A percentile compares a stretch with the other conserved stretches of the same genome.
Conservation (phyloP, 2,329 filamentous ascomycete genomes). For the Pseudogymnoascus sp. region DNA sequence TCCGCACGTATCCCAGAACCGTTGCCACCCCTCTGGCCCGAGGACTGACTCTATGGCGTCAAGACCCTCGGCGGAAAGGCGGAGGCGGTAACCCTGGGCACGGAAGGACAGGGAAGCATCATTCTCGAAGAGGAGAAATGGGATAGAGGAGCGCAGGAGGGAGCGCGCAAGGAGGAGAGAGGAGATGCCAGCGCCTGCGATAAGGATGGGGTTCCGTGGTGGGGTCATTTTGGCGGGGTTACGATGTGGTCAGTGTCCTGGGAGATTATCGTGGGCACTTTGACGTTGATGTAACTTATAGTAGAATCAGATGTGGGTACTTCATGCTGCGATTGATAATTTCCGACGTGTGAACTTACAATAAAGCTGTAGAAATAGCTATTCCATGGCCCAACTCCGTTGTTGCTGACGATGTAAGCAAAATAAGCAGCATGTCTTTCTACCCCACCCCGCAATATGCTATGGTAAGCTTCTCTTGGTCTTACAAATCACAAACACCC, state of each 20-base stretch:
- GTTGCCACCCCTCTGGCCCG: conserved; percentile 36
- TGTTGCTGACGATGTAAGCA: background rate
- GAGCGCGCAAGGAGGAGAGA: conserved; percentile 32
- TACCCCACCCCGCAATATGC: background rate
- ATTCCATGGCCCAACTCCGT: background rate
- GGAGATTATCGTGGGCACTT: background rate
- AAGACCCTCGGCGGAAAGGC: conserved; percentile 47
- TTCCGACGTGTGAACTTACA: background rate
- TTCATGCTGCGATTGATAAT: background rate
- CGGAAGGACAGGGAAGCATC: conserved; percentile 45
- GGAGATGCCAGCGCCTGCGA: conserved; percentile 33
- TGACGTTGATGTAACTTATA: background rate
- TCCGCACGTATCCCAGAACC: conserved; percentile 51
- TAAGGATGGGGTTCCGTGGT: conserved; percentile 32
- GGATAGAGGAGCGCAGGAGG: conserved; percentile 29
- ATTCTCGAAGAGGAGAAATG: conserved; percentile 34
- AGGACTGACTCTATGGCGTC: conserved; percentile 54
- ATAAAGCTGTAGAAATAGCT: background rate
- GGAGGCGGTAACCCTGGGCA: conserved; percentile 54
- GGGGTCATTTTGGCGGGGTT: background rate
- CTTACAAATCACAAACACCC: conserved; percentile 6
- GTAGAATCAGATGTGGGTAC: background rate
- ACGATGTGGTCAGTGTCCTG: background rate
- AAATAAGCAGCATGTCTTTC: background rate
- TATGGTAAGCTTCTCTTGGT: background rate